These are phyloP conservation scores for Pseudogymnoascus sp. DNA, from an alignment of 2,329 filamentous ascomycete genomes.

Conservation along the genomic window DNA sequence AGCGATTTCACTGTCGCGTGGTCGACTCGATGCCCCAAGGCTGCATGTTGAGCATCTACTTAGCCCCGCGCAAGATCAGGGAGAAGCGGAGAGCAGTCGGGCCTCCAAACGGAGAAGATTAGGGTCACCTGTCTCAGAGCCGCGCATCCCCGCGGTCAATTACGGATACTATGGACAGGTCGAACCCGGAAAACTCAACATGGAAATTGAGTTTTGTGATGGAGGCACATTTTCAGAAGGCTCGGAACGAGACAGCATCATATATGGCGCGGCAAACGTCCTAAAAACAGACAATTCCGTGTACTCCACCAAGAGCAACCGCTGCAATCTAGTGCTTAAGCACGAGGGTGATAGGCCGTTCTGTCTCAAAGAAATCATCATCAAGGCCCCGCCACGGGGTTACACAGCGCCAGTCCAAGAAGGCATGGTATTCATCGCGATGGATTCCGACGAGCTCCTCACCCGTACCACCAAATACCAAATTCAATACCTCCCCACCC, in stretches of 20 bases:
- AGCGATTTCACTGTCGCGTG: neutral
- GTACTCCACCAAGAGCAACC: conserved; percentile 82
- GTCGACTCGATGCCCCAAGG: neutral
- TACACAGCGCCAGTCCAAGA: conserved; percentile 85
- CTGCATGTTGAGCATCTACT: neutral
- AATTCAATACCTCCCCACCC: conserved; percentile 49
- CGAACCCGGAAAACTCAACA: conserved; percentile 67
- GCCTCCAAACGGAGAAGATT: conserved; percentile 62
- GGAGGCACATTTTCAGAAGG: conserved; percentile 58
- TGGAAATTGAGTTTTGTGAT: conserved; percentile 88
- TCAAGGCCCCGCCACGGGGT: conserved; percentile 71
- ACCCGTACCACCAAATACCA: conserved; percentile 66
- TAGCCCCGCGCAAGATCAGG: conserved; percentile 16
- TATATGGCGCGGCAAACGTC: conserved; percentile 70
- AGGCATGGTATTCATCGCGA: conserved; percentile 85
- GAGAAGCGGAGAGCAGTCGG: conserved; percentile 39
- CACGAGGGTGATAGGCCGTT: conserved; percentile 78
- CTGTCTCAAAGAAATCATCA: conserved; percentile 74
- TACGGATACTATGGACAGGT: conserved; percentile 87
- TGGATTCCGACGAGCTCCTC: conserved; percentile 71
- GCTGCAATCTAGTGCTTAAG: conserved; percentile 77
- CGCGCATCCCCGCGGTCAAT: conserved; percentile 49
- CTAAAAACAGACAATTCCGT: conserved; percentile 74
- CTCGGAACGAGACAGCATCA: conserved; percentile 36
- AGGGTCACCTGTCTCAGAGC: conserved; percentile 50